Evolutionary conservation across 768 basidiomycete genomes (phyloP).

Genomic region (Postia placenta): DNA sequence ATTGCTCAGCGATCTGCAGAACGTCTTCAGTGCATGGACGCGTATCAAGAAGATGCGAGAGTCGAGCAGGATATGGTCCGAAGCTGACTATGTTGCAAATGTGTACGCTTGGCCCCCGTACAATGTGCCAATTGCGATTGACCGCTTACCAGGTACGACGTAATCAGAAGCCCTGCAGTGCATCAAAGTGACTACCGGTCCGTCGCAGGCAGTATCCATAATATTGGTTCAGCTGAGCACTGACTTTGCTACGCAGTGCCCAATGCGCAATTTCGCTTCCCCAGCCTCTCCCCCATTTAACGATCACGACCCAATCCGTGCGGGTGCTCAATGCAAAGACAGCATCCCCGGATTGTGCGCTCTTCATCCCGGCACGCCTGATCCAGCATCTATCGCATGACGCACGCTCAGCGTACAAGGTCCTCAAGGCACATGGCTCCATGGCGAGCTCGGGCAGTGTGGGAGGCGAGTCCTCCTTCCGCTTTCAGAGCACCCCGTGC

Average conservation of each 20-base stretch:
- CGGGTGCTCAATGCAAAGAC: constrained; percentile 42
- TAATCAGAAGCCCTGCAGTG: constrained; percentile 42
- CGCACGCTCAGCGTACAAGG: constrained; percentile 40
- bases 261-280: constrained; percentile 45
- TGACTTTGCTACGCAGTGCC: constrained; percentile 35
- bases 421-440: constrained; percentile 33
- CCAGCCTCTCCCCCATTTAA: constrained; percentile 29
- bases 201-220: constrained; percentile 6
- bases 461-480: constrained; percentile 40
- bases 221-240: not conserved
- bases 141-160: constrained; percentile 34
- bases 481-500: constrained; percentile 46
- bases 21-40: constrained; percentile 41
- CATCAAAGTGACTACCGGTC: constrained; percentile 38
- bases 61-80: constrained; percentile 42
- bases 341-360: constrained; percentile 42
- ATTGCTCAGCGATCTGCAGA: constrained; percentile 32
- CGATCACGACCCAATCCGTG: constrained; percentile 22
- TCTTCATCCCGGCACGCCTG: constrained; percentile 36
- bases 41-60: constrained; percentile 37
- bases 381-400: constrained; percentile 38
- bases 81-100: constrained; percentile 49
- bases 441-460: constrained; percentile 31
- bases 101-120: constrained; percentile 35
- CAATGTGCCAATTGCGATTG: not conserved